Conservation (phyloP, 805 yeast species). For the Sporopachydermia lactativora region DNA sequence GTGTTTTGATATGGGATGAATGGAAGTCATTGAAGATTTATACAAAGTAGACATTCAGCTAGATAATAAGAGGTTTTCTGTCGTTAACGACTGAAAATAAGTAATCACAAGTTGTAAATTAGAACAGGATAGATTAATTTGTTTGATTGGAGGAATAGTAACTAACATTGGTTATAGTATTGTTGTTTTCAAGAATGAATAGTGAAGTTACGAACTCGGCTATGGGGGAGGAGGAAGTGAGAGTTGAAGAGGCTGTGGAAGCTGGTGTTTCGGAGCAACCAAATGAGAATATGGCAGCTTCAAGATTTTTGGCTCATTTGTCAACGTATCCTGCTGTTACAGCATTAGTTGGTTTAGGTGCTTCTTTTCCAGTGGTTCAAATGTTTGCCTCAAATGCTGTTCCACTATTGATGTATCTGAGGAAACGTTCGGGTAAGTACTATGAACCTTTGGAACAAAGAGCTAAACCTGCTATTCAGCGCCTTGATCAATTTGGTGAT, state of each 20-base stretch:
- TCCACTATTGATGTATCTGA: constrained; percentile 34
- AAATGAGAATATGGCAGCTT: constrained; percentile 6
- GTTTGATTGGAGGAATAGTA: too few species aligned
- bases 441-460: constrained; percentile 21
- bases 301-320: constrained; percentile 32
- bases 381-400: constrained; percentile 47
- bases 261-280: constrained; percentile 1
- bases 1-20: too few species aligned
- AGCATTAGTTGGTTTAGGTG: constrained; percentile 41
- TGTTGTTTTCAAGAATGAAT: too few species aligned
- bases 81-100: too few species aligned
- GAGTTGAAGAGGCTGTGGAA: background rate
- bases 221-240: too few species aligned
- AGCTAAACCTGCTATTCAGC: constrained; percentile 29
- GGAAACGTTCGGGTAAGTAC: constrained; percentile 16
- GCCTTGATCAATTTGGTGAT: constrained; percentile 42
- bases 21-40: too few species aligned
- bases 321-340: constrained; percentile 41
- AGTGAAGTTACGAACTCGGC: too few species aligned
- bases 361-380: constrained; percentile 44
- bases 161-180: too few species aligned
- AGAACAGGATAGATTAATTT: too few species aligned
- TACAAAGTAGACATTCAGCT: too few species aligned
- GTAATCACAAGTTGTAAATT: too few species aligned
- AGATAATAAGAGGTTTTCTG: too few species aligned